Conservation (phyloP, 2,329 filamentous ascomycete genomes). For the Epichloe bromicola region DNA sequence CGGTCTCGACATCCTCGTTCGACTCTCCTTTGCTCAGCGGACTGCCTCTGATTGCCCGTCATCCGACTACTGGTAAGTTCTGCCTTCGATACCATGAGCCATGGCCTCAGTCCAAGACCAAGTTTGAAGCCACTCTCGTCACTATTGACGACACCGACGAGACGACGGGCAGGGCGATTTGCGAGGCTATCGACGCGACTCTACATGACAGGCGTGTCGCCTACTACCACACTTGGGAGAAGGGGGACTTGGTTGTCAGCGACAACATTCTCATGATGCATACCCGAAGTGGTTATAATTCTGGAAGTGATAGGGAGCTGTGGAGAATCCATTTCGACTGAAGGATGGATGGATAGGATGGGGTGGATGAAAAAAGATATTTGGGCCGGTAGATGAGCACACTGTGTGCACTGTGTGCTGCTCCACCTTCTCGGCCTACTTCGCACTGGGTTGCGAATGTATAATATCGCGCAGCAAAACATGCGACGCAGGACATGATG, state of each 20-base stretch:
- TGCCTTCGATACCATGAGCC: constrained; percentile 43
- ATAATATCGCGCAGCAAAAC: background rate
- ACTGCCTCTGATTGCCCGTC: constrained; percentile 30
- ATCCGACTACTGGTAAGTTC: constrained; percentile 30
- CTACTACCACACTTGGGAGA: constrained; percentile 38
- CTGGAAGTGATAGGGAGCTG: constrained; percentile 30
- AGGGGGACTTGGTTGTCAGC: constrained; percentile 39
- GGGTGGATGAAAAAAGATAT: too few relatives aligned
- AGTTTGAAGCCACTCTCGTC: constrained; percentile 33
- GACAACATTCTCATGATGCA: constrained; percentile 39
- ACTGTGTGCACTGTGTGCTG: too few relatives aligned
- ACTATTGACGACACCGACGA: constrained; percentile 24
- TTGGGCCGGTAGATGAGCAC: too few relatives aligned
- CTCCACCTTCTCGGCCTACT: too few relatives aligned
- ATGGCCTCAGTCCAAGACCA: constrained; percentile 38
- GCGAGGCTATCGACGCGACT: constrained; percentile 25
- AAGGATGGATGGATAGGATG: too few relatives aligned
- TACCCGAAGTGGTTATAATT: constrained; percentile 31
- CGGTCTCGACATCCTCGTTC: constrained; percentile 34
- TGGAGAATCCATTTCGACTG: constrained; percentile 39
- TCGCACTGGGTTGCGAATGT: background rate
- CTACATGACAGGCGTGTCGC: constrained; percentile 37
- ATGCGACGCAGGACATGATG: background rate
- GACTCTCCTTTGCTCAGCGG: constrained; percentile 27
- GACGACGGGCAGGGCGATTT: constrained; percentile 22